These are phyloP conservation scores for Lyophyllum atratum DNA, from an alignment of 768 basidiomycete species.

Conservation along the genomic window DNA sequence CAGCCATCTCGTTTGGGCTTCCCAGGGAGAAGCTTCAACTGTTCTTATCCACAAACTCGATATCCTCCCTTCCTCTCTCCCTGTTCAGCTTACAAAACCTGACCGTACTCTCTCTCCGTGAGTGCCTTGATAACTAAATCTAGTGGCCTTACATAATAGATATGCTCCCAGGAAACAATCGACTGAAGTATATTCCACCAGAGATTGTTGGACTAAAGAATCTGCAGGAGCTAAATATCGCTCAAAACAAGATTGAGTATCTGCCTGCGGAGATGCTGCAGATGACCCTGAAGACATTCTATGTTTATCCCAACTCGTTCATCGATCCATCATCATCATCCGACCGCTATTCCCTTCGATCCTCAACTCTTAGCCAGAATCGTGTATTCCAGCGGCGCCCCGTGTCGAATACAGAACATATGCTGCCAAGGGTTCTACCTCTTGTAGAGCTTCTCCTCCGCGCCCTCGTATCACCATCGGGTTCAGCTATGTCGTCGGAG, in stretches of 20 bases:
- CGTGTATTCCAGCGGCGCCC: constrained; percentile 12
- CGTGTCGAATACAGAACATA: constrained; percentile 26
- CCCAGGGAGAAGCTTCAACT: constrained; percentile 55
- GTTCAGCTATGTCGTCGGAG: constrained; percentile 11
- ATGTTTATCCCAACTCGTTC: constrained; percentile 65
- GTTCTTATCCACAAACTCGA: constrained; percentile 55
- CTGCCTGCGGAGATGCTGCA: constrained; percentile 67
- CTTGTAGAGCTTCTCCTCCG: constrained; percentile 38
- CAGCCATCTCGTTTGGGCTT: constrained; percentile 34
- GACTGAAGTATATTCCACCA: constrained; percentile 57
- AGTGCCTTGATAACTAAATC: constrained; percentile 24
- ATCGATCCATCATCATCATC: constrained; percentile 25
- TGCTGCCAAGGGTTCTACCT: constrained; percentile 24
- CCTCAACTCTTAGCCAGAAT: constrained; percentile 10
- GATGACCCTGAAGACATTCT: constrained; percentile 52
- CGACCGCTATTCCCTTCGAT: constrained; percentile 7
- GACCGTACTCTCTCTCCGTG: constrained; percentile 66
- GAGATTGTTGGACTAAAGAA: constrained; percentile 57
- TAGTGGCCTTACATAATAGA: constrained; percentile 14
- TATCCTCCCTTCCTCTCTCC: constrained; percentile 54
- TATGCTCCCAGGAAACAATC: constrained; percentile 56
- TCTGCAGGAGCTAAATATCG: constrained; percentile 61
- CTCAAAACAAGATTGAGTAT: constrained; percentile 57
- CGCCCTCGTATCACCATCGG: constrained; percentile 29
- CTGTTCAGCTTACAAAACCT: constrained; percentile 59